Conservation (phyloP, 805 yeast species). For the Saccharomyces paradoxus region DNA sequence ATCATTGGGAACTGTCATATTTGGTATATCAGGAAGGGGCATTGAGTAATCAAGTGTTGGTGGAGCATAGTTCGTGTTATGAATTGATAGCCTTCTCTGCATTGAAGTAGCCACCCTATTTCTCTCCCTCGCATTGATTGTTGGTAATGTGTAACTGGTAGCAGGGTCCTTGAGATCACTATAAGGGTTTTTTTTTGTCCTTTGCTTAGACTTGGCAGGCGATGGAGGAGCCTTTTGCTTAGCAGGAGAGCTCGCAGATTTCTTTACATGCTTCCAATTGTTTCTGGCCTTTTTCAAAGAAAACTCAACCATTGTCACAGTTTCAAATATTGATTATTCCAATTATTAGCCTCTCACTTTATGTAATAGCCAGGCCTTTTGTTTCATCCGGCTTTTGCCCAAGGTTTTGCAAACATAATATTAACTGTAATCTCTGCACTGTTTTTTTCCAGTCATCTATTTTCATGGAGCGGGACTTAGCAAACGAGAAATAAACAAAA, state of each 20-base stretch:
- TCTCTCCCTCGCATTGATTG: constrained; percentile 30
- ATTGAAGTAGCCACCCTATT: constrained; percentile 35
- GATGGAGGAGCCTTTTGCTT: constrained; percentile 11
- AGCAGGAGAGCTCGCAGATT: constrained; percentile 8
- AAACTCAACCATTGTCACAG: constrained; percentile 26
- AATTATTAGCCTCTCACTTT: not conserved
- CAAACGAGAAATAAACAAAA: not conserved
- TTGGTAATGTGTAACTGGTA: constrained; percentile 23
- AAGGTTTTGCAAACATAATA: not conserved
- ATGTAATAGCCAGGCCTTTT: not conserved
- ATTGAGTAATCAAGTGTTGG: constrained; percentile 24
- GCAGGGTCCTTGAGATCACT: constrained; percentile 13
- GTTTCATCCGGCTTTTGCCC: not conserved
- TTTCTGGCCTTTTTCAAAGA: constrained; percentile 28
- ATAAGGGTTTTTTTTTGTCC: constrained; percentile 14
- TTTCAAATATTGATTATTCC: not conserved
- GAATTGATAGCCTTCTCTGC: constrained; percentile 40
- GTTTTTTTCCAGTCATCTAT: not conserved
- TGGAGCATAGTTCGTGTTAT: constrained; percentile 27
- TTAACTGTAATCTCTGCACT: not conserved
- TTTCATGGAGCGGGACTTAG: not conserved
- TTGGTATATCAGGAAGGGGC: constrained; percentile 19
- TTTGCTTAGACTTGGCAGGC: constrained; percentile 6
- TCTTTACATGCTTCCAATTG: constrained; percentile 19
- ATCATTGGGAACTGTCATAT: not conserved